Conservation (phyloP, 2,329 filamentous ascomycete genomes). For the Diaporthe sp. region DNA sequence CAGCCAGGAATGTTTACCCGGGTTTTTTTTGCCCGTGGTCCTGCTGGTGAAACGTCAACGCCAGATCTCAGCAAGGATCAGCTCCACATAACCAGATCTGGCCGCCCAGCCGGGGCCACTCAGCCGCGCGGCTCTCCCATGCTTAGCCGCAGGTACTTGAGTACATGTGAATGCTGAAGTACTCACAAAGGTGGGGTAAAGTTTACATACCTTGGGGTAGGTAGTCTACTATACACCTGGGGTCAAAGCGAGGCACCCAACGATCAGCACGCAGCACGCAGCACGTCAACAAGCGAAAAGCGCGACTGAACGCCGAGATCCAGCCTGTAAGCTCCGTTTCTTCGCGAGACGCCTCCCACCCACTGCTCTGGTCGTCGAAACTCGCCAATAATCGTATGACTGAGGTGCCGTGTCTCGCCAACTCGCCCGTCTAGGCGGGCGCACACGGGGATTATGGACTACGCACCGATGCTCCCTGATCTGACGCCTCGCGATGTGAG, state of each 20-base stretch:
- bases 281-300: neutral
- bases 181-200: constrained; percentile 1
- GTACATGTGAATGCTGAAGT: neutral
- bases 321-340: neutral
- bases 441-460: constrained; percentile 64
- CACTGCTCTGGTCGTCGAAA: neutral
- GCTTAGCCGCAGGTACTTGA: constrained; percentile 31
- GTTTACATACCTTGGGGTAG: neutral
- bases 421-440: constrained; percentile 12
- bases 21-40: neutral
- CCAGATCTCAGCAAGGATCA: constrained; percentile 32
- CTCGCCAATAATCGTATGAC: neutral
- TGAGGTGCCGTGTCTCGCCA: neutral
- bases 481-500: constrained; percentile 80
- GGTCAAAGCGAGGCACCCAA: neutral
- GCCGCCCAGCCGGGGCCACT: constrained; percentile 2
- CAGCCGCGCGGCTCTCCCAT: constrained; percentile 31
- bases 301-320: neutral
- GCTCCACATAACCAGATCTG: constrained; percentile 27
- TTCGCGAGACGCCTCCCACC: neutral
- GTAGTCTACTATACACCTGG: neutral
- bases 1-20: neutral
- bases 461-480: constrained; percentile 73
- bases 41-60: constrained; percentile 18
- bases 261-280: neutral